phyloP scores from a whole-genome alignment of 202 grass and related monocot genomes.

The Saccharum hybrid region DNA sequence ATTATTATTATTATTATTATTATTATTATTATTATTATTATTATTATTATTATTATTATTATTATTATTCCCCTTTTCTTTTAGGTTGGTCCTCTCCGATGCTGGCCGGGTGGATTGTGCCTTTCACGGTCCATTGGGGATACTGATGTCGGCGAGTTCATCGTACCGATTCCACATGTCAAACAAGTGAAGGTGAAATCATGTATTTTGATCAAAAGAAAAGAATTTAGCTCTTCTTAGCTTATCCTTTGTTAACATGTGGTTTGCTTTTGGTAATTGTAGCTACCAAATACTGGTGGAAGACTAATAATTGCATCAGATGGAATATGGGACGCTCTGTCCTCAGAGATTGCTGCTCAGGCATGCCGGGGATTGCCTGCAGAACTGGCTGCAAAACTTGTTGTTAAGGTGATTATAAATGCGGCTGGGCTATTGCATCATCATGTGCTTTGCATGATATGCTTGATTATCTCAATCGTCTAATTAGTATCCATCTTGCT shows the following conservation, averaged over 20 bases:
- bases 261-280: constrained; percentile 34
- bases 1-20: not conserved
- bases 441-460: not conserved
- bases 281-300: constrained; percentile 90
- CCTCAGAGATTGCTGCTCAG: constrained; percentile 78
- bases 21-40: not conserved
- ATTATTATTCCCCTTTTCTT: not conserved
- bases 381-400: constrained; percentile 85
- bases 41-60: not conserved
- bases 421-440: not conserved
- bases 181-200: constrained; percentile 96
- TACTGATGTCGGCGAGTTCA: constrained; percentile 94
- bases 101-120: constrained; percentile 98
- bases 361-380: constrained; percentile 75
- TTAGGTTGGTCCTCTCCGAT: constrained; percentile 89
- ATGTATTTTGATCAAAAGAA: constrained; percentile 21
- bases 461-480: constrained; percentile 31
- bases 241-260: constrained; percentile 31
- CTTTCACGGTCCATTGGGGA: constrained; percentile 97
- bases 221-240: constrained; percentile 39
- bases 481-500: constrained; percentile 41
- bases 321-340: constrained; percentile 91
- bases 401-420: constrained; percentile 79
- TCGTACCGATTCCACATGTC: constrained; percentile 92
- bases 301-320: constrained; percentile 97